Evolutionary conservation across 805 yeast genomes (phyloP), one percentile per base, ranked within the genome.

Genomic region (Myxozyma nipponensis): DNA sequence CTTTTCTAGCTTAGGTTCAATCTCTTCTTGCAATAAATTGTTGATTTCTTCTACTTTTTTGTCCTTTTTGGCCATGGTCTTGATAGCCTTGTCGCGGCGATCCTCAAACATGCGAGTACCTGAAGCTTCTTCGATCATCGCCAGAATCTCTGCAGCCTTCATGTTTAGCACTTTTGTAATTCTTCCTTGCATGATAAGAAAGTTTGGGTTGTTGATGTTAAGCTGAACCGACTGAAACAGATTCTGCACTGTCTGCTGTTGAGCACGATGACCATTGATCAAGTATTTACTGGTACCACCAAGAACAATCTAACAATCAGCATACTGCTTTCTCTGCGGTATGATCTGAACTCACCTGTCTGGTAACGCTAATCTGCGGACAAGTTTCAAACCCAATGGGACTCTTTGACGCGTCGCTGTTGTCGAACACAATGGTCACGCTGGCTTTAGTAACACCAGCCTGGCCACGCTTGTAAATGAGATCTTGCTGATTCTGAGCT

Each of bases 381-480:
- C 82, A 75, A 40, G 81, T 79, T 58, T 84, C 90, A 63, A 87
- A 90, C 1, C 95, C 96, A 47, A 88, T 83, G 0, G 99, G 98
- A 0, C 91, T 81, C 56, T 79, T 82, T 2, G 77, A 65, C 48
- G 77, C 75, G 59, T 91, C 97, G 10, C 77, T 62, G 63, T 93
- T 95, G 68, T 91, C 95, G 66, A 93, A 95, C 1, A 93, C 96
- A 46, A 93, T 88, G 0, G 98, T 90, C 1, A 93, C 98, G 63
- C 93, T 83, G 1, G 98, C 98, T 65, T 88, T 90, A 1, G 97
- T 90, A 13, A 91, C 91, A 58, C 98, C 98, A 0, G 98, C 98
- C 66, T 93, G 98, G 10, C 98, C 98, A 61, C 98, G 79, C 62
- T 93, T 93, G 67, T 93, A 93, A 44, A 93, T 93, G 65, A 93